phyloP scores from a whole-genome alignment of 2,329 filamentous ascomycete genomes.

The Penicillium griseofulvum region DNA sequence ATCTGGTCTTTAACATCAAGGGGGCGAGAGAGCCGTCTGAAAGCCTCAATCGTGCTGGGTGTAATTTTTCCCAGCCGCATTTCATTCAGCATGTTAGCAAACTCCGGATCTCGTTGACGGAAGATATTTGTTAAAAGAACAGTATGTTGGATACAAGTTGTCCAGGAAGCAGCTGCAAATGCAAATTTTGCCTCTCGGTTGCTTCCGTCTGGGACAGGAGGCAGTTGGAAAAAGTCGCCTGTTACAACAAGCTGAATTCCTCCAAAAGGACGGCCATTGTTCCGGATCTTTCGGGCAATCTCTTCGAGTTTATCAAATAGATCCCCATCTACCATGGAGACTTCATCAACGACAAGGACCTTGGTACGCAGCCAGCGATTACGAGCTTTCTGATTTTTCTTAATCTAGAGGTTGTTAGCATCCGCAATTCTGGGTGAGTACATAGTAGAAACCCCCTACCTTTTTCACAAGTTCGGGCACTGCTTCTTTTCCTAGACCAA shows the following conservation, averaged over 20 bases:
- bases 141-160: conserved; percentile 87
- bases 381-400: conserved; percentile 81
- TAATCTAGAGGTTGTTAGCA: conserved; percentile 53
- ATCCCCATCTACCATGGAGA: conserved; percentile 98
- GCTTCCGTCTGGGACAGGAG: conserved; percentile 76
- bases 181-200: conserved; percentile 78
- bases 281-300: conserved; percentile 79
- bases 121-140: conserved; percentile 95
- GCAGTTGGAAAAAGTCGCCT: conserved; percentile 95
- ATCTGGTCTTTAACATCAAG: conserved; percentile 71
- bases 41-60: conserved; percentile 71
- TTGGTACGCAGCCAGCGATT: conserved; percentile 86
- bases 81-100: conserved; percentile 94
- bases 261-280: conserved; percentile 89
- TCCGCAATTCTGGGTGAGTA: neutral
- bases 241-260: conserved; percentile 95
- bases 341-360: conserved; percentile 85
- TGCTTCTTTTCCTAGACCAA: conserved; percentile 89
- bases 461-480: conserved; percentile 80
- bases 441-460: conserved; percentile 24
- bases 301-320: conserved; percentile 94
- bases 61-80: conserved; percentile 87
- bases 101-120: conserved; percentile 85
- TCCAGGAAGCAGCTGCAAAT: conserved; percentile 90
- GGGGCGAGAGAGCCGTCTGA: conserved; percentile 69